phyloP scores from a whole-genome alignment of 1,284 basidiomycete species.

The Trichosporon faecale region DNA sequence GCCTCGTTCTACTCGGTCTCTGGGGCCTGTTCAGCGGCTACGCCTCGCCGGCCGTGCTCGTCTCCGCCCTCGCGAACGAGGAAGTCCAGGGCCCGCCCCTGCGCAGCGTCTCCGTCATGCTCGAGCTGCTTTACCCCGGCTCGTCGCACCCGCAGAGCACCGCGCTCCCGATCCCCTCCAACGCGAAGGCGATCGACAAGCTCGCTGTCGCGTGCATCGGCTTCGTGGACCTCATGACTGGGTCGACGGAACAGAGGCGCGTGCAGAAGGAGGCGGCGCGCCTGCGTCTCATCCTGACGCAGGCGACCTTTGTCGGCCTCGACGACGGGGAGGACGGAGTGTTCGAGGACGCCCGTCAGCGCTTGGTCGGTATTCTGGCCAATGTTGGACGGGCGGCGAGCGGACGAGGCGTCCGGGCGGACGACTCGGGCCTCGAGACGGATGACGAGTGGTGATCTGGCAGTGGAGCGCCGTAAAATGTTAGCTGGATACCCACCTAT shows the following conservation, averaged over 20 bases:
- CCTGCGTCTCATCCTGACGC: conserved; percentile 44
- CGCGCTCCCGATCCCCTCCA: conserved; percentile 24
- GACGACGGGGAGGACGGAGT: conserved; percentile 22
- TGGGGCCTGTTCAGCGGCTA: conserved; percentile 48
- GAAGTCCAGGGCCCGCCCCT: conserved; percentile 41
- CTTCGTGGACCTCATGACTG: conserved; percentile 44
- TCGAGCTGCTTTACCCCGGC: conserved; percentile 46
- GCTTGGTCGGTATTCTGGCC: conserved; percentile 42
- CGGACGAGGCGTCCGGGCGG: conserved; percentile 35
- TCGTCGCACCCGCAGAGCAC: conserved; percentile 22
- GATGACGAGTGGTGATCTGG: conserved; percentile 43
- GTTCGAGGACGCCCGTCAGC: conserved; percentile 44
- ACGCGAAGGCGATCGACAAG: conserved; percentile 45
- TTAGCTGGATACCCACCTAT: neutral
- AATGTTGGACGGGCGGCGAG: conserved; percentile 42
- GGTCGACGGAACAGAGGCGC: conserved; percentile 29
- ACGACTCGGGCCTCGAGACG: conserved; percentile 47
- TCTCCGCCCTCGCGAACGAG: conserved; percentile 45
- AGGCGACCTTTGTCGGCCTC: conserved; percentile 42
- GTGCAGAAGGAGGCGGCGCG: conserved; percentile 38
- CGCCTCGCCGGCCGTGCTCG: conserved; percentile 41
- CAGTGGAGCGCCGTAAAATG: neutral
- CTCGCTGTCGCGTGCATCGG: conserved; percentile 48
- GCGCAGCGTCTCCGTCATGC: conserved; percentile 40
- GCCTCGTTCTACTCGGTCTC: conserved; percentile 50